Evolutionary conservation across 1,284 basidiomycete genomes (phyloP), one percentile per base, ranked within the genome.

Genomic region (Leucocoprinus gongylophorus): DNA sequence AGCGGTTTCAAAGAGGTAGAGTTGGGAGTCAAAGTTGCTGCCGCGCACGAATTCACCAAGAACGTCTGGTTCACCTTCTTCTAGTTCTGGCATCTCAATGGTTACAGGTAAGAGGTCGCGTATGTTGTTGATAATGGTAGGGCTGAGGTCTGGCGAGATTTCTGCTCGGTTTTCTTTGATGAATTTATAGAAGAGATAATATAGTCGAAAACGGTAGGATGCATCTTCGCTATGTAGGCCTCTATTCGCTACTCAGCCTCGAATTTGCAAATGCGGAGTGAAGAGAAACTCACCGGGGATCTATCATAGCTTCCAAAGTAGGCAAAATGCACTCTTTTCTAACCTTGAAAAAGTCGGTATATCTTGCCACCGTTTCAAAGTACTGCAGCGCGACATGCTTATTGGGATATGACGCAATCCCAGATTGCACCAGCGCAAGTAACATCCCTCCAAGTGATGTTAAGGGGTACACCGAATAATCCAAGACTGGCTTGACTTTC

Each of bases 301-400:
- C 93, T 26, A 99, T 79, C 76, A 99, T 93, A 1, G 91, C 88
- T 61, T 95, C 86, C 44, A 99, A 72, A 4, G 91, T 83, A 23
- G 90, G 87, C 62, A 89, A 74, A 57, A 98, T 88, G 59, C 86
- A 88, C 57, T 92, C 83, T 64, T 88, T 86, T 56, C 91, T 85
- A 32, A 93, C 83, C 67, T 91, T 93, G 81, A 98, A 99, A 68
- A 98, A 98, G 64, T 98, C 94, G 37, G 85, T 81, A 66, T 99
- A 99, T 51, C 97, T 83, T 13, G 92, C 83, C 8, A 83, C 80
- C 20, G 91, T 91, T 70, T 99, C 97, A 59, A 98, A 98, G 70
- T 89, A 97, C 63, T 95, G 92, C 67, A 97, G 78, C 12, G 83
- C 77, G n/a, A 98, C 95, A 8, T 86, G 79, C 23, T 87, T 85